A percentile compares a stretch with the other conserved stretches of the same genome.
Evolutionary conservation across 2,329 filamentous ascomycete species (phyloP).

Genomic region (Fusarium praegraminearum): DNA sequence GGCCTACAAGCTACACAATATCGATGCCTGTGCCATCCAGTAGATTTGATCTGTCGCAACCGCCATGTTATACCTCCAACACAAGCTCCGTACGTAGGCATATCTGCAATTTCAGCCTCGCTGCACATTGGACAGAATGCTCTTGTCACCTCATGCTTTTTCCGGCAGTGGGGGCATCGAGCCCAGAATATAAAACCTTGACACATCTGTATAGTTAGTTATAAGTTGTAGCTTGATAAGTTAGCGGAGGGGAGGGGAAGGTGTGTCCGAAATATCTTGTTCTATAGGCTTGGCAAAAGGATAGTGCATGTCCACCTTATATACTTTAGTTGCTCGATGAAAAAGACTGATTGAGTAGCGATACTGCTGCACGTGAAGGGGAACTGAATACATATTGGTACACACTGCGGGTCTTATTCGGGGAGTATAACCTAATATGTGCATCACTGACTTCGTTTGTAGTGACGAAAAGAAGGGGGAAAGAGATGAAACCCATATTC

Average conservation of each 20-base stretch:
- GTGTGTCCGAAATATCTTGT: background rate
- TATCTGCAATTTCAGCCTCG: constrained; percentile 5
- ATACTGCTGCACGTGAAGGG: background rate
- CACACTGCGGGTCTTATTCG: background rate
- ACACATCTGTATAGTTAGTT: constrained; percentile 13
- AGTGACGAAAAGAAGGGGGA: background rate
- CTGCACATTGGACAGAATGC: constrained; percentile 24
- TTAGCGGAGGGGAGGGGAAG: background rate
- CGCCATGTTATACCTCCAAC: background rate
- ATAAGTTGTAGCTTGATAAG: background rate
- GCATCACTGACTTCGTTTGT: background rate
- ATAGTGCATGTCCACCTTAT: background rate
- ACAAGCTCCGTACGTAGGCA: constrained; percentile 18
- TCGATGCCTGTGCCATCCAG: constrained; percentile 11
- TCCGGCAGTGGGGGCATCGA: constrained; percentile 19
- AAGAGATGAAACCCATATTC: background rate
- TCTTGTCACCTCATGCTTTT: constrained; percentile 23
- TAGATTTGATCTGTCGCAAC: constrained; percentile 4
- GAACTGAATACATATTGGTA: background rate
- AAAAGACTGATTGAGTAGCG: background rate
- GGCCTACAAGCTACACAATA: constrained; percentile 26
- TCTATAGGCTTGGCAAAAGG: background rate
- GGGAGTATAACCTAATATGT: no score
- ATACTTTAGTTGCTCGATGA: background rate
- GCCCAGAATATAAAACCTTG: constrained; percentile 27